phyloP scores from a whole-genome alignment of 257 asterid species.

The Solanum boliviense region DNA sequence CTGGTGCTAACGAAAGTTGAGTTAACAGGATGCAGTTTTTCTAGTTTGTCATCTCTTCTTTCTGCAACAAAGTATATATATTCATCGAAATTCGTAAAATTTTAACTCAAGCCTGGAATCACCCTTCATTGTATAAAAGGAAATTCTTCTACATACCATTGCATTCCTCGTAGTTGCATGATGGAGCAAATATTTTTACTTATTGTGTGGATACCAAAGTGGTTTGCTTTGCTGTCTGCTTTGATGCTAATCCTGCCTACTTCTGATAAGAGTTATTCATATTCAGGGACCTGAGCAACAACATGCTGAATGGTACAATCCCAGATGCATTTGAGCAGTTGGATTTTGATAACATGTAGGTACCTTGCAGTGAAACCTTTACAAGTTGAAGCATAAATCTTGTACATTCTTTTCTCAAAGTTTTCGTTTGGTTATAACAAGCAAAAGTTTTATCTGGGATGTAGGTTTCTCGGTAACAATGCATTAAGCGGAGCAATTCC shows the following conservation, averaged over 20 bases:
- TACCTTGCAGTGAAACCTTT: neutral
- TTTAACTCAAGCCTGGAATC: neutral
- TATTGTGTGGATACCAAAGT: neutral
- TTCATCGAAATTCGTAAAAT: neutral
- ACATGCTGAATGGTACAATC: conserved; percentile 52
- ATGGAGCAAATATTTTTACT: neutral
- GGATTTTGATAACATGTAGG: conserved; percentile 28
- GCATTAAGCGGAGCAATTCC: conserved; percentile 63
- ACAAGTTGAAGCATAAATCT: neutral
- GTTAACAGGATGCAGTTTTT: neutral
- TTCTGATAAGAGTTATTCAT: conserved; percentile 1
- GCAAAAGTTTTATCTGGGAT: conserved; percentile 1
- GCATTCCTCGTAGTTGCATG: neutral
- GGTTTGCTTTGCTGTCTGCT: neutral
- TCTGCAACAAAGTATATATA: neutral
- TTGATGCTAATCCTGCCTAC: neutral
- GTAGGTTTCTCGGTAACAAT: conserved; percentile 68
- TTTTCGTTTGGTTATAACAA: neutral
- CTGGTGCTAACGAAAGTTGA: neutral
- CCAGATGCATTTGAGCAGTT: conserved; percentile 19
- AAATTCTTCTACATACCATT: neutral
- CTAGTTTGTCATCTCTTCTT: neutral
- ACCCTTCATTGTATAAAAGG: neutral
- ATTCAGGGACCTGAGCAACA: conserved; percentile 81
- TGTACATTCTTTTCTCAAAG: neutral